Percentiles rank a stretch among this genome's conserved stretches.
Evolutionary conservation across 2,329 filamentous ascomycete species (phyloP).

Genomic region (Myotisia sp.): DNA sequence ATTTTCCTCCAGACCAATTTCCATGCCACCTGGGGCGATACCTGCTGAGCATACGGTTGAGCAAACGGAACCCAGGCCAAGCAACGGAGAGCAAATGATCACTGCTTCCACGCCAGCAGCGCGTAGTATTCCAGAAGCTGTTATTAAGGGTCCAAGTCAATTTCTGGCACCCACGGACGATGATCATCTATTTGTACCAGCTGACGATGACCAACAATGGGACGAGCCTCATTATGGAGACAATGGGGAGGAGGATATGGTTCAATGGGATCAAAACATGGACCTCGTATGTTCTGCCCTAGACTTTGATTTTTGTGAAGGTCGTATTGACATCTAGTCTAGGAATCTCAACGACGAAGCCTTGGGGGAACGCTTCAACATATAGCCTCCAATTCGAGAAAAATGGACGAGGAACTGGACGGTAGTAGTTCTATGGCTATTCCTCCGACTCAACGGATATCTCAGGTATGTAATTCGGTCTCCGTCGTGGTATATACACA

Average conservation of each 20-base stretch:
- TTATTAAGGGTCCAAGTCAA: too few species aligned
- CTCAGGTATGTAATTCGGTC: slow-evolving; percentile 24
- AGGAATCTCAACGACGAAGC: slow-evolving; percentile 21
- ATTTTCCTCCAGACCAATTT: slow-evolving; percentile 28
- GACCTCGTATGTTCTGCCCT: slow-evolving; percentile 27
- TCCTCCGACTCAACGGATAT: slow-evolving; percentile 36
- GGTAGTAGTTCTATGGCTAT: slow-evolving; percentile 14
- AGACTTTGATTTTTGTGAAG: slow-evolving; percentile 1
- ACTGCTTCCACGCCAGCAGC: too few species aligned
- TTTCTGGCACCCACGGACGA: slow-evolving; percentile 2
- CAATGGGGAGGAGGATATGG: slow-evolving; percentile 42
- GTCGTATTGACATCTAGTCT: slow-evolving; percentile 1
- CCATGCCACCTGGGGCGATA: slow-evolving; percentile 13
- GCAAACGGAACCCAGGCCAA: slow-evolving; percentile 6
- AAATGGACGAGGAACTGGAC: slow-evolving; percentile 9
- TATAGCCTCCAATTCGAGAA: slow-evolving; percentile 20
- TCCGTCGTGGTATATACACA: neutral
- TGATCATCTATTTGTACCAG: slow-evolving; percentile 46
- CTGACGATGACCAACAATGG: slow-evolving; percentile 46
- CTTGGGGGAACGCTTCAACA: slow-evolving; percentile 22
- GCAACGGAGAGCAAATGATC: too few species aligned
- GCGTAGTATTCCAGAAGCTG: too few species aligned
- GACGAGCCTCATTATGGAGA: slow-evolving; percentile 39
- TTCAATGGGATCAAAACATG: slow-evolving; percentile 47
- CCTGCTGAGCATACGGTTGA: too few species aligned